A percentile compares a stretch with the other conserved stretches of the same genome.
These are phyloP conservation scores for Scenedesmus sp. DNA, from an alignment of 163 green algal genomes.

Conservation along the genomic window DNA sequence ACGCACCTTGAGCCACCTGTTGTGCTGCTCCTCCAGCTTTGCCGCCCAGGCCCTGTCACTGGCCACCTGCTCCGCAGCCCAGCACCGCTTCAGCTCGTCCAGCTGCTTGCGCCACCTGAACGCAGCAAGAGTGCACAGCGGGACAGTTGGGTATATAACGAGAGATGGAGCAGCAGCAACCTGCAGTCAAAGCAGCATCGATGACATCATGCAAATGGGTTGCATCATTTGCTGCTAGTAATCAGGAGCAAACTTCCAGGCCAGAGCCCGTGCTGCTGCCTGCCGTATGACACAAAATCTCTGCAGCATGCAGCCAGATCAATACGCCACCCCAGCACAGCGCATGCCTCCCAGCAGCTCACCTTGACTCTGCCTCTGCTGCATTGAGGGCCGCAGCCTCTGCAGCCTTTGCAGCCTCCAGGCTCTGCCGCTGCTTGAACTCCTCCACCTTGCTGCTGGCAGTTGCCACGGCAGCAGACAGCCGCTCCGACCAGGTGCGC, in stretches of 20 bases:
- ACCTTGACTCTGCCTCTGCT: conserved; percentile 35
- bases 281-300: too few relatives aligned
- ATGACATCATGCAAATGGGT: background rate
- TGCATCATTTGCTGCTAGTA: background rate
- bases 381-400: conserved; percentile 36
- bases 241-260: background rate
- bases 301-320: background rate
- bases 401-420: conserved; percentile 21
- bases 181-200: background rate
- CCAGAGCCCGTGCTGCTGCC: background rate
- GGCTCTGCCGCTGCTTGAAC: conserved; percentile 1
- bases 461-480: background rate
- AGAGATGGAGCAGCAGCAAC: background rate
- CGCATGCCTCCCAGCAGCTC: background rate
- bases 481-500: conserved; percentile 13
- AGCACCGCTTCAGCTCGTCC: conserved; percentile 47
- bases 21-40: conserved; percentile 49
- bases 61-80: conserved; percentile 39
- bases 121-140: background rate
- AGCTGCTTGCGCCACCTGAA: conserved; percentile 25
- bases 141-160: too few relatives aligned
- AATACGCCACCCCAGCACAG: background rate
- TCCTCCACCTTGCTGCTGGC: conserved; percentile 15
- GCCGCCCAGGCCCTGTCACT: conserved; percentile 42
- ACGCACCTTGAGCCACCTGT: conserved; percentile 45